Evolutionary conservation across 140 eudicot genomes (phyloP).

Genomic region (Flaveria floridana): DNA sequence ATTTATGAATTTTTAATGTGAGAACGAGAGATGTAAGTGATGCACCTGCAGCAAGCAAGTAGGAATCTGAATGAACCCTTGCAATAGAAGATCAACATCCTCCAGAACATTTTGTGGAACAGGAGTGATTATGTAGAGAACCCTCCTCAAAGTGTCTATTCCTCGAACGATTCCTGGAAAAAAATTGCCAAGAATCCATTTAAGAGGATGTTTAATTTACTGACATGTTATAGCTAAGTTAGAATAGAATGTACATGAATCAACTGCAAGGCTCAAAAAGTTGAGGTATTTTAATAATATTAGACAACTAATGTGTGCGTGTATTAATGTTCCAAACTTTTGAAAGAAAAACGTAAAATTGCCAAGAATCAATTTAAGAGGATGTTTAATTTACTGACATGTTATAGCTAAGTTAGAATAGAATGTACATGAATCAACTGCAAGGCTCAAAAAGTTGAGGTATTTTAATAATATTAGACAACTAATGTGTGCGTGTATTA

Average conservation of each 20-base stretch:
- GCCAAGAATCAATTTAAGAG: background rate
- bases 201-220: background rate
- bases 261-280: background rate
- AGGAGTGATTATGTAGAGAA: constrained; percentile 72
- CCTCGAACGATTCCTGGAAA: constrained; percentile 78
- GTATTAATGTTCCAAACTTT: background rate
- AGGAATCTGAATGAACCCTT: constrained; percentile 87
- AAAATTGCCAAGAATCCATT: background rate
- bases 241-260: background rate
- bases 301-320: background rate
- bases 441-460: background rate
- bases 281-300: background rate
- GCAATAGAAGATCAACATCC: constrained; percentile 73
- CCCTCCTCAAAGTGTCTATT: constrained; percentile 55
- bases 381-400: background rate
- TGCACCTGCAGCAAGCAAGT: constrained; percentile 79
- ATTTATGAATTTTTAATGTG: background rate
- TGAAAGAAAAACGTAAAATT: too few species aligned
- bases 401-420: background rate
- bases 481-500: background rate
- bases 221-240: background rate
- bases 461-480: background rate
- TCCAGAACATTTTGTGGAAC: constrained; percentile 58
- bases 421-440: background rate
- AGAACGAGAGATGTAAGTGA: constrained; percentile 13